Evolutionary conservation across 805 yeast genomes (phyloP), one percentile per base, ranked within the genome.

Genomic region (Metahyphopichia silvanorum): DNA sequence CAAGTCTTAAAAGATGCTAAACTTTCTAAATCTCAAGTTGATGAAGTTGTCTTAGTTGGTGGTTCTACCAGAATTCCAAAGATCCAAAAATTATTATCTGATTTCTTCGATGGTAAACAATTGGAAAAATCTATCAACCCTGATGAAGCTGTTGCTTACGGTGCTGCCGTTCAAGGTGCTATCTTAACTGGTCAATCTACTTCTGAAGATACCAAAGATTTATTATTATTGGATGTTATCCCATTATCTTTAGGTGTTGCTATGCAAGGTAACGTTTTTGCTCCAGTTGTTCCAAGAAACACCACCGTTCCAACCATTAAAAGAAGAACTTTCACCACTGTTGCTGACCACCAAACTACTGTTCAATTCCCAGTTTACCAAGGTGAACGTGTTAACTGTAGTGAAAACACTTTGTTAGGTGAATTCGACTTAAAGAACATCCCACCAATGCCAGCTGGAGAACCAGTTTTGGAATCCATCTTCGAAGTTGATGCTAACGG

Each of bases 31-130:
- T 27, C 64, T 43, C 39, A 43, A 31, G 73, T 66, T 47, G 71
- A 66, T 48, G 73, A 66, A 57, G 71, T 66, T 47, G 73, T 66
- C 54, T 58, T 66, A 46, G 73, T 66, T 42, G 73, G 73, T 63
- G 73, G 73, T 62, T 66, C 73, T 46, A 66, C 73, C 62, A 66
- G 73, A 66, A 66, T 66, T 59, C 73, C 73, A 58, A 66, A 66
- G 61, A 66, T 66, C 55, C 73, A 66, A 52, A 66, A 66, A 56
- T 64, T 66, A 56, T 65, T 66, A 55, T 66, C 71, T 42, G 73
- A 66, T 60, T 66, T 65, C 66, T 66, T 66, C 46, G 71, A 66
- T 40, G 73, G 73, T 61, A 66, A 66, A 58, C 69, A 65, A 55
- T 65, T 66, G 51, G 71, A 66, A 55, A 66, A 64, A 57, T 65